Conservation (phyloP, 2,329 filamentous ascomycete species). For the Cladosporium halotolerans region DNA sequence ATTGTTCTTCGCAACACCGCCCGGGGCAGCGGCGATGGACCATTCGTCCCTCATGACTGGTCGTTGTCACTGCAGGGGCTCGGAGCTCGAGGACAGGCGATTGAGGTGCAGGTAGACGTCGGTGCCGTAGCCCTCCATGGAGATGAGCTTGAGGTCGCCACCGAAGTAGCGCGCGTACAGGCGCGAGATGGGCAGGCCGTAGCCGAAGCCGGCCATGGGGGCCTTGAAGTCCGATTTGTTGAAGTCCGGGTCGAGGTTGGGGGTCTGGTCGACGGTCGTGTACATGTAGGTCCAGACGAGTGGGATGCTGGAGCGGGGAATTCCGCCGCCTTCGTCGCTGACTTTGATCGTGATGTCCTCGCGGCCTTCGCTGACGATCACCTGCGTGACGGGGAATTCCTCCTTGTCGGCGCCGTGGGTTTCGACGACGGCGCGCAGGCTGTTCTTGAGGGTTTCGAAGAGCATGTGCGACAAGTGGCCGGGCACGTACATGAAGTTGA, state of each 20-base stretch:
- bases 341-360: constrained; percentile 99
- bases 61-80: constrained; percentile 90
- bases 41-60: constrained; percentile 77
- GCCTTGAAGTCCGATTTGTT: constrained; percentile 99
- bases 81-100: constrained; percentile 86
- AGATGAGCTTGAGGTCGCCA: constrained; percentile 93
- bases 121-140: constrained; percentile 99
- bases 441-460: constrained; percentile 98
- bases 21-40: constrained; percentile 18
- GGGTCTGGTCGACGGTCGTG: constrained; percentile 93
- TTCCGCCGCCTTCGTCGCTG: constrained; percentile 91
- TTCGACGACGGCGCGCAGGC: constrained; percentile 91
- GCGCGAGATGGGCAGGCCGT: constrained; percentile 87
- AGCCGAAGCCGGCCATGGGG: constrained; percentile 98
- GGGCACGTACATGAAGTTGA: constrained; percentile 99
- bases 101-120: constrained; percentile 98
- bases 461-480: constrained; percentile 99
- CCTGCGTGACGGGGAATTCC: constrained; percentile 92
- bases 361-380: constrained; percentile 94
- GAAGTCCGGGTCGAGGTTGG: constrained; percentile 91
- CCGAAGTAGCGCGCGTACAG: constrained; percentile 97
- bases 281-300: constrained; percentile 99
- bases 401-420: constrained; percentile 91
- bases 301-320: constrained; percentile 85
- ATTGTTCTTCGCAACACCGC: background rate